A percentile compares a stretch with the other conserved stretches of the same genome.
Evolutionary conservation across 257 asterid species (phyloP).

Genomic region (Gynochthodes officinalis): DNA sequence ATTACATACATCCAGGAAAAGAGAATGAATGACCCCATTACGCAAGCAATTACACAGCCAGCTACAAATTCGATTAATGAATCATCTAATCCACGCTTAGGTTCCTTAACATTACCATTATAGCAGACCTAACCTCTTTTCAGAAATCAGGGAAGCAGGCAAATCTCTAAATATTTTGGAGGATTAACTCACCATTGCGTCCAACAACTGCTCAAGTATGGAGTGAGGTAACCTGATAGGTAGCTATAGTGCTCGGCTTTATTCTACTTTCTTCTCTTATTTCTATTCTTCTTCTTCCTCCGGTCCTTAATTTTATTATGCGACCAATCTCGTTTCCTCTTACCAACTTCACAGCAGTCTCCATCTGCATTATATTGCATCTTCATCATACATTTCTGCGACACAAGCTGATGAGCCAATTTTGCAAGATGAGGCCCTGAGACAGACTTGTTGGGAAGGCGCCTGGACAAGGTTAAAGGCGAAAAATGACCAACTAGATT

Average conservation of each 20-base stretch:
- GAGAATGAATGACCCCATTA: background rate
- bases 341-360: background rate
- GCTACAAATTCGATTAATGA: too few relatives aligned
- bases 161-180: background rate
- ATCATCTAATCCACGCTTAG: too few relatives aligned
- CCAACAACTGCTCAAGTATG: background rate
- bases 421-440: slow-evolving; percentile 33
- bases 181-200: too few relatives aligned
- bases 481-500: slow-evolving; percentile 1
- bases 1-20: background rate
- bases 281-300: background rate
- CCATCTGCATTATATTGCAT: background rate
- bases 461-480: slow-evolving; percentile 27
- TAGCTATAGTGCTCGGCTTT: background rate
- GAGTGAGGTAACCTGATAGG: background rate
- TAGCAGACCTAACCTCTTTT: too few relatives aligned
- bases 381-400: slow-evolving; percentile 1
- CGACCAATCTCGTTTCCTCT: background rate
- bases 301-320: background rate
- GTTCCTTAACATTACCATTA: too few relatives aligned
- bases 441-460: slow-evolving; percentile 32
- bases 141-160: background rate
- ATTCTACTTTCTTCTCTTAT: slow-evolving; percentile 9
- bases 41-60: too few relatives aligned
- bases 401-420: slow-evolving; percentile 34